Evolutionary conservation across 768 basidiomycete genomes (phyloP).

Genomic region (Lactarius sp.): DNA sequence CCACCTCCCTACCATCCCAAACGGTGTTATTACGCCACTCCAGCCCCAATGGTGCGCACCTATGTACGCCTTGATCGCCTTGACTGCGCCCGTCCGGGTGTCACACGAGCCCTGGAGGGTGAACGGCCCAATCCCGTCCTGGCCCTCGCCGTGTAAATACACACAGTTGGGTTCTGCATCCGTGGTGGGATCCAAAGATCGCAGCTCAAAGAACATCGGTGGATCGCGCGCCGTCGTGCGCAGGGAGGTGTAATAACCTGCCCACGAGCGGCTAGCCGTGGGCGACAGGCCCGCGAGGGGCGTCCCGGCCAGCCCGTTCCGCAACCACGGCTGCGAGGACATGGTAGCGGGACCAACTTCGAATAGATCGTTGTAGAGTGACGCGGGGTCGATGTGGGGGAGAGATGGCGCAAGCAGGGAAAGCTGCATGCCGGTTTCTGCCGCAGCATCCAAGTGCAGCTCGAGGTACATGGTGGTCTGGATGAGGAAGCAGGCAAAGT

Average conservation of each 20-base stretch:
- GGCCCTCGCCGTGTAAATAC: neutral
- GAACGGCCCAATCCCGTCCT: neutral
- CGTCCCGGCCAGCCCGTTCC: conserved; percentile 6
- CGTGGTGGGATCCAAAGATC: neutral
- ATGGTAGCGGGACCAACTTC: neutral
- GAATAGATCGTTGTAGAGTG: neutral
- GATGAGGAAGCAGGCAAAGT: conserved; percentile 2
- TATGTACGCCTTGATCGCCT: neutral
- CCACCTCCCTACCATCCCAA: conserved; percentile 18
- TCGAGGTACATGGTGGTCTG: neutral
- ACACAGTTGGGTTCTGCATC: neutral
- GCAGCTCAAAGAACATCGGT: conserved; percentile 13
- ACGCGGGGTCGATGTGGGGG: neutral
- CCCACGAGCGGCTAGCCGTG: neutral
- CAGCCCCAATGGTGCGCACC: neutral
- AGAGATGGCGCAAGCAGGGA: neutral
- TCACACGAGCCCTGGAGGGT: neutral
- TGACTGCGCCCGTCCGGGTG: neutral
- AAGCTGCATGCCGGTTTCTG: no score
- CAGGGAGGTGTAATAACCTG: neutral
- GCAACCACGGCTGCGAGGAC: conserved; percentile 6
- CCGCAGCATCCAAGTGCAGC: neutral
- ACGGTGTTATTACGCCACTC: conserved; percentile 5
- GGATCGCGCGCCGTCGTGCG: neutral
- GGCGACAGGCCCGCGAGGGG: neutral